phyloP scores from a whole-genome alignment of 352 stramenopile genomes.

The Phytophthora cryptogea region DNA sequence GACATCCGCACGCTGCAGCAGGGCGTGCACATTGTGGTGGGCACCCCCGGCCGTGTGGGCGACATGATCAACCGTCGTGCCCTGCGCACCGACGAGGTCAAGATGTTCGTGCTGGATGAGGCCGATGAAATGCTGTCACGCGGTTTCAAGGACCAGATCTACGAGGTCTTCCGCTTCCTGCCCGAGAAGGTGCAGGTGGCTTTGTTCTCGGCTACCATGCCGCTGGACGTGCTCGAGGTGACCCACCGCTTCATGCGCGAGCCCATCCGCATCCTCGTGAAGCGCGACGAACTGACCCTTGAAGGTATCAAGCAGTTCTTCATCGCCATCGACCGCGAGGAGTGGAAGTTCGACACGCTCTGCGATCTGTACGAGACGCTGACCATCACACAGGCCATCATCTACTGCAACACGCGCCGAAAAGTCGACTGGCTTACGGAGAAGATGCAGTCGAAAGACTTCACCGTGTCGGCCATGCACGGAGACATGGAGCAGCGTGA shows the following conservation, averaged over 20 bases:
- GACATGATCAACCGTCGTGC: constrained; percentile 99
- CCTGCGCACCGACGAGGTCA: constrained; percentile 94
- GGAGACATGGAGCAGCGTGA: constrained; percentile 99
- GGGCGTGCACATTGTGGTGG: constrained; percentile 98
- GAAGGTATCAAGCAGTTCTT: constrained; percentile 99
- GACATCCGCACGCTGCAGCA: constrained; percentile 98
- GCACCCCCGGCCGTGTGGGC: constrained; percentile 98
- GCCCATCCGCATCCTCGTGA: constrained; percentile 99
- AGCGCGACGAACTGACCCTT: constrained; percentile 99
- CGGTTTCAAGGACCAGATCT: constrained; percentile 99
- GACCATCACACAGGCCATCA: constrained; percentile 99
- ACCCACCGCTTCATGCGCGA: constrained; percentile 99
- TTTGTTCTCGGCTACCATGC: constrained; percentile 99
- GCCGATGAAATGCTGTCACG: constrained; percentile 99
- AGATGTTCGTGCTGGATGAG: constrained; percentile 99
- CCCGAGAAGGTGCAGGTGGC: constrained; percentile 97
- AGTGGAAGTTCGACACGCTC: constrained; percentile 99
- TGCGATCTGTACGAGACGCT: constrained; percentile 99
- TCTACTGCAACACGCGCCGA: constrained; percentile 99
- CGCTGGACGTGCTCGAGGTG: constrained; percentile 98
- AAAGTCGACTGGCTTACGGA: constrained; percentile 99
- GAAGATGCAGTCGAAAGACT: constrained; percentile 99
- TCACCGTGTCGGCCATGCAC: constrained; percentile 99
- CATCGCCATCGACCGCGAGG: constrained; percentile 98
- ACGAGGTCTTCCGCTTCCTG: constrained; percentile 99